Evolutionary conservation across 768 basidiomycete species (phyloP).

Genomic region (Grammothele lineata): DNA sequence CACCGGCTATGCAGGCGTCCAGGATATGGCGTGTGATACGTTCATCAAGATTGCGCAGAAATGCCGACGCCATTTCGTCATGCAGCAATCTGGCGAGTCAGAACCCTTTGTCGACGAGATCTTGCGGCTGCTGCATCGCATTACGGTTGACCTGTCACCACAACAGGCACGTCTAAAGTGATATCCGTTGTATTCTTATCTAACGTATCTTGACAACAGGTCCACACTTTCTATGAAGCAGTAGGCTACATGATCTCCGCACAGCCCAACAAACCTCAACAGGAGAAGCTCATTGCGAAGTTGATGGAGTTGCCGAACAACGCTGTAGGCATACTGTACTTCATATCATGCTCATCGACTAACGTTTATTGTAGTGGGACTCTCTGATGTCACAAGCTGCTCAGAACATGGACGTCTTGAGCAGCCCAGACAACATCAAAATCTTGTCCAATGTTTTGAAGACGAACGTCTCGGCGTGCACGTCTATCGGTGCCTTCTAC

Average conservation of each 20-base stretch:
- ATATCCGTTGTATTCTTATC: background rate
- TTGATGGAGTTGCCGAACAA: conserved; percentile 97
- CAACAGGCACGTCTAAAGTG: conserved; percentile 50
- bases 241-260: conserved; percentile 99
- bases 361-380: conserved; percentile 69
- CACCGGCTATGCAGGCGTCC: conserved; percentile 66
- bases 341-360: background rate
- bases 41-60: conserved; percentile 99
- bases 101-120: conserved; percentile 99
- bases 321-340: conserved; percentile 84
- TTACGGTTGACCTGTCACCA: conserved; percentile 91
- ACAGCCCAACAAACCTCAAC: conserved; percentile 95
- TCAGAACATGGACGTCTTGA: conserved; percentile 86
- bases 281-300: conserved; percentile 91
- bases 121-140: conserved; percentile 82
- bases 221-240: conserved; percentile 98
- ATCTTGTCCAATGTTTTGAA: conserved; percentile 95
- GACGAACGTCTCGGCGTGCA: conserved; percentile 97
- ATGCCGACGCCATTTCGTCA: conserved; percentile 95
- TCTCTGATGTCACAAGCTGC: conserved; percentile 94
- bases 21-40: conserved; percentile 99
- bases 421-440: conserved; percentile 91
- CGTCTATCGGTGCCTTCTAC: conserved; percentile 95
- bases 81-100: conserved; percentile 95
- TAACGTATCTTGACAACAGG: conserved; percentile 29